Evolutionary conservation across 495 filamentous ascomycete genomes (phyloP), one percentile per base, ranked within the genome.

Genomic region (Aspergillus wentii): DNA sequence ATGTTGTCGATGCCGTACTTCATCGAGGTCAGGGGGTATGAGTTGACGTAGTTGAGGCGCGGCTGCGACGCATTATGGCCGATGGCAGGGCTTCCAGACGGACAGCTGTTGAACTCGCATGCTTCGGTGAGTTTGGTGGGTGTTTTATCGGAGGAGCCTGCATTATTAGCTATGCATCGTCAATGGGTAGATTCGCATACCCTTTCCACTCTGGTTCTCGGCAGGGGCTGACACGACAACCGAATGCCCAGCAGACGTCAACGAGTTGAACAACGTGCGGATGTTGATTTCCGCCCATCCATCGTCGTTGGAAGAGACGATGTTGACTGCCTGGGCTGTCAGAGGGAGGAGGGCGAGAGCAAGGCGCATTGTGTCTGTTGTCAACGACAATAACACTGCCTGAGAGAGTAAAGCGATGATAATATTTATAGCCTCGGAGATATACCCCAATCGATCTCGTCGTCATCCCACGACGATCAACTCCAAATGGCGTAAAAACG

Each of bases 281-380:
- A 79, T 66, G 44, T 86, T 84, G 11, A 68, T 71, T 49, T 83
- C 80, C 3, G 80, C 82, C 80, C 80, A 86, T 15, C 82, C 80
- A 59, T 86, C 82, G 44, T 85, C 82, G 48, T 86, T 85, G 33
- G 74, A 76, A 18, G 78, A 77, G 33, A 86, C 54, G 46, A 83
- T 75, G 41, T 78, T 79, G 19, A 70, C 57, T 15, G 64, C 72
- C 2, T 52, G 43, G 16, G 51, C 43, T 11, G 51, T 34, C 22
- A 55, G 35, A 11, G 52, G 44, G 7, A 51, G 31, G 1, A 51
- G 38, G 6, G 40, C 29, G 10, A 55, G 35, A 7, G 45, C 27
- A 1, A 43, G 20, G 11, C 23, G 33, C 22, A 44, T 28, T 25
- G n/a, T 41, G 43, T 44, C 49, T 54, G 29, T 17, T 35, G 18